phyloP scores from a whole-genome alignment of 2,329 filamentous ascomycete genomes.

The Scytalidium lignicola region DNA sequence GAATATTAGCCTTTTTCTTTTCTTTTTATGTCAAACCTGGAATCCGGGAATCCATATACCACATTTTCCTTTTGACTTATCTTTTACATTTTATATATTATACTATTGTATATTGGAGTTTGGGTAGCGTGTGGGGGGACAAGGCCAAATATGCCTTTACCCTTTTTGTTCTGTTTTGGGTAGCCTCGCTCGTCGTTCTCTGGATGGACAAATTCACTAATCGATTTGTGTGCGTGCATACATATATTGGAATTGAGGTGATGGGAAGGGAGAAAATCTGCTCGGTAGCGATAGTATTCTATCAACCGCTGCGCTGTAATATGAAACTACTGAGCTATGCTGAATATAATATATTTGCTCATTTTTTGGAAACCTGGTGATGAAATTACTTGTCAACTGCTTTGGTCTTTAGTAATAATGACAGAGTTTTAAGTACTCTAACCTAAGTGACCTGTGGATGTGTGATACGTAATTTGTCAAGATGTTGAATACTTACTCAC shows the following conservation, averaged over 20 bases:
- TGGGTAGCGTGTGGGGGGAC: background rate
- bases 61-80: background rate
- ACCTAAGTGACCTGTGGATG: no score
- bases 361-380: no score
- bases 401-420: no score
- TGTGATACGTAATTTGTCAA: no score
- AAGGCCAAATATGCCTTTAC: background rate
- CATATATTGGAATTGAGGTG: background rate
- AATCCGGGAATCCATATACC: background rate
- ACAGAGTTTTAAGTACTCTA: no score
- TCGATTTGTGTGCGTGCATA: background rate
- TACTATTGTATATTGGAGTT: background rate
- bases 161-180: background rate
- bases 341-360: background rate
- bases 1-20: background rate
- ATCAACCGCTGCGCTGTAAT: background rate
- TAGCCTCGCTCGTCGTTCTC: background rate
- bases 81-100: background rate
- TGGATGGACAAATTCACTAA: no score
- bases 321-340: background rate
- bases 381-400: no score
- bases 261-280: no score
- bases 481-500: background rate
- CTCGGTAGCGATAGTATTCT: no score
- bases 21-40: background rate